Conservation (phyloP, 495 filamentous ascomycete species). For the Trichocladium uniseriatum region DNA sequence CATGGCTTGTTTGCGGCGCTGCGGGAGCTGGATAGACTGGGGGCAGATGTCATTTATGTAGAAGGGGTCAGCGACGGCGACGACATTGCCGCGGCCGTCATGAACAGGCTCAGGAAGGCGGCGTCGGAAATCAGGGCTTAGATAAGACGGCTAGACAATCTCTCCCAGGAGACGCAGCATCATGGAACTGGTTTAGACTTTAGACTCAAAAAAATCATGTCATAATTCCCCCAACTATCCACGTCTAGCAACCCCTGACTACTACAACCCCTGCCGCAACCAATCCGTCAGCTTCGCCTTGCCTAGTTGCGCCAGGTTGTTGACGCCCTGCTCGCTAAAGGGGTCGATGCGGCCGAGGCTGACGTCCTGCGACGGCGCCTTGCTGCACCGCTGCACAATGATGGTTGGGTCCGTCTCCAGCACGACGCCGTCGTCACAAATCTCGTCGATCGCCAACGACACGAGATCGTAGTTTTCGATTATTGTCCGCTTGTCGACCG, state of each 20-base stretch:
- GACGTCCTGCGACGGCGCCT: conserved; percentile 84
- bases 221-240: not conserved
- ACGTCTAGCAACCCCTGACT: not conserved
- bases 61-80: conserved; percentile 80
- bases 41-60: conserved; percentile 79
- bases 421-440: conserved; percentile 93
- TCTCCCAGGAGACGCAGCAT: conserved; percentile 12
- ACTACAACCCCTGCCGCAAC: conserved; percentile 65
- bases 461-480: conserved; percentile 95
- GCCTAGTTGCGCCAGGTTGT: conserved; percentile 92
- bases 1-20: conserved; percentile 80
- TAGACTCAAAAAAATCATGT: not conserved
- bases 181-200: not conserved
- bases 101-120: conserved; percentile 91
- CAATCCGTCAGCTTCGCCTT: conserved; percentile 86
- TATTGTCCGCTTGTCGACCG: conserved; percentile 93
- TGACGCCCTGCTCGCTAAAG: conserved; percentile 86
- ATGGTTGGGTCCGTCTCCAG: conserved; percentile 92
- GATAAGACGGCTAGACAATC: not conserved
- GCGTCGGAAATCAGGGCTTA: conserved; percentile 49
- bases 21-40: conserved; percentile 68
- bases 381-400: conserved; percentile 81
- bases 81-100: conserved; percentile 83
- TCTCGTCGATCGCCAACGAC: conserved; percentile 87
- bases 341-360: conserved; percentile 82